Base-by-base conservation (phyloP, 179 eudicot genomes). In the Spergularia azorica region DNA sequence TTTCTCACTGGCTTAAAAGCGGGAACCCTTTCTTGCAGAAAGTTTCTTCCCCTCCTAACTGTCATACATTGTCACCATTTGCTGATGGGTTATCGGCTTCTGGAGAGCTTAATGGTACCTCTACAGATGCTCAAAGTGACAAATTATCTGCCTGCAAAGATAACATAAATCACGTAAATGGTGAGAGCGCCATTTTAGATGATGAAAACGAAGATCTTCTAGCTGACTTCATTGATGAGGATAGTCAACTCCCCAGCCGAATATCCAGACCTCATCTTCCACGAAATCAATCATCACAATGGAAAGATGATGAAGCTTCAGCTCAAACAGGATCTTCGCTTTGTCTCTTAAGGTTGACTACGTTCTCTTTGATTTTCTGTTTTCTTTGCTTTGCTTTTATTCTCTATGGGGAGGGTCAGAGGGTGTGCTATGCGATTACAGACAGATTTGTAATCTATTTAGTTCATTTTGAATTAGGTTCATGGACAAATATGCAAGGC, bases 211-310 rank as follows among this genome's bases (percentile, higher is more conserved):
- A 95, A 83, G 99, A 95, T 86, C 99, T 95, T 80, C 96, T 74
- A 77, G 99, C 99, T 3, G 97, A 95, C 86, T 95, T 95, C 82
- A 95, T 95, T 82, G 99, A 95, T 69, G 99, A 95, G 82, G 99
- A 95, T 79, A 95, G 99, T 84, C 99, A 95, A 83, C 91, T 87
- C 41, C 99, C 99, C 3, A 93, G 98, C 84, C 87, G 99, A 75
- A 90, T 86, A 73, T 87, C 92, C 67, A 91, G 77, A 75, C 81
- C 90, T 52, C 79, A 74, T 59, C 82, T 80, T 76, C 65, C 80
- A 55, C 86, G 86, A 73, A 85, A 71, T 69, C 80, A 80, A 74
- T 88, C 95, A 52, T 75, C 84, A 20, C 87, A 86, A 67, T 83
- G 89, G 83, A 91, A 76, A 78, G 90, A 82, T 77, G 92, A 85